A percentile compares a stretch with the other conserved stretches of the same genome.
These are phyloP conservation scores for Euphorbia peplus DNA, from an alignment of 345 rosid species.

Conservation along the genomic window DNA sequence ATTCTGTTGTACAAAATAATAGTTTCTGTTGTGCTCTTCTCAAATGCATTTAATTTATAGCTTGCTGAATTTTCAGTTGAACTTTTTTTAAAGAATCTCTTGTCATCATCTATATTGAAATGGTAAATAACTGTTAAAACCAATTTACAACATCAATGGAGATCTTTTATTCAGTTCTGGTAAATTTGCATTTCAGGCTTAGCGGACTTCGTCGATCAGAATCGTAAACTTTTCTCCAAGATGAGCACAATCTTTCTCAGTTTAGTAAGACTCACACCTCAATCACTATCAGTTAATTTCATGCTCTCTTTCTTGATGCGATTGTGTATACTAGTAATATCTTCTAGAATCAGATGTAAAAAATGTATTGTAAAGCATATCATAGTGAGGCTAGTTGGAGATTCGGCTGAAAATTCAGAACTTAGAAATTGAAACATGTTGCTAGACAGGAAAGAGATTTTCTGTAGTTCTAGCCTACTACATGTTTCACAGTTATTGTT, in stretches of 20 bases:
- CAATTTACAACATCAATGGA: constrained; percentile 4
- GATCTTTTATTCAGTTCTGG: not conserved
- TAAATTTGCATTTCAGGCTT: constrained; percentile 48
- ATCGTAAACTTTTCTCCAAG: constrained; percentile 60
- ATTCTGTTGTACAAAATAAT: not conserved
- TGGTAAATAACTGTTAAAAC: not conserved
- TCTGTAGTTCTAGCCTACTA: not conserved
- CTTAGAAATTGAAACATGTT: not conserved
- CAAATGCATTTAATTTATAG: not conserved
- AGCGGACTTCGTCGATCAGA: constrained; percentile 63
- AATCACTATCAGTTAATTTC: not conserved
- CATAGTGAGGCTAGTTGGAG: not conserved
- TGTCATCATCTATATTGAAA: not conserved
- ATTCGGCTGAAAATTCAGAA: not conserved
- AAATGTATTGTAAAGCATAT: not conserved
- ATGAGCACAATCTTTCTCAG: constrained; percentile 67
- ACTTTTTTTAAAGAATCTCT: not conserved
- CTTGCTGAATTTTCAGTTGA: not conserved
- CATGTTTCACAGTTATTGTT: not conserved
- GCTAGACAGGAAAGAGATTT: not conserved
- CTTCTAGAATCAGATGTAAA: not conserved
- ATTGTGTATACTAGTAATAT: not conserved
- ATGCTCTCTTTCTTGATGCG: constrained; percentile 1
- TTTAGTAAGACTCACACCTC: constrained; percentile 46
- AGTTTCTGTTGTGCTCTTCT: not conserved